Evolutionary conservation across 108 stramenopile genomes (phyloP).

Genomic region (Pseudonitzschia delicatissima): DNA sequence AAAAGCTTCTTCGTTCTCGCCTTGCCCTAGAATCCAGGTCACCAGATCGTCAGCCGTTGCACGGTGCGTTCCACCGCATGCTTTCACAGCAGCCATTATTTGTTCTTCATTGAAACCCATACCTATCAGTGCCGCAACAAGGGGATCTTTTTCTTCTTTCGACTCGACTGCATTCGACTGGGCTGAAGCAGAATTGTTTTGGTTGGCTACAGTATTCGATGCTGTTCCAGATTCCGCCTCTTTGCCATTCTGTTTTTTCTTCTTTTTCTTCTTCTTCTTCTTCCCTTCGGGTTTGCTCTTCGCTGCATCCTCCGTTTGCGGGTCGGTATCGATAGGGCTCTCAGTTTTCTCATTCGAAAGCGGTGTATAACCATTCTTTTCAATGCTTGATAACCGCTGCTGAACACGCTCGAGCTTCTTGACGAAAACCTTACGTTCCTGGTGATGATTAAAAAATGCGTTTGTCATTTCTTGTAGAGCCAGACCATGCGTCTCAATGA

Average conservation of each 20-base stretch:
- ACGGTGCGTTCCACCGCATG: conserved; percentile 71
- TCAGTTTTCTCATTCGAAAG: conserved; percentile 9
- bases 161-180: conserved; percentile 4
- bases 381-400: conserved; percentile 48
- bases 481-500: conserved; percentile 53
- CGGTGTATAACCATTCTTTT: conserved; percentile 57
- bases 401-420: conserved; percentile 33
- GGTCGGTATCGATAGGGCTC: not conserved
- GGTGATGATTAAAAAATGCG: conserved; percentile 30
- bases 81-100: conserved; percentile 59
- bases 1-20: conserved; percentile 18
- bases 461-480: conserved; percentile 55
- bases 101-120: conserved; percentile 81
- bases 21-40: conserved; percentile 72
- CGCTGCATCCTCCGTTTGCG: not conserved
- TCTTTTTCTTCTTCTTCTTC: conserved; percentile 40
- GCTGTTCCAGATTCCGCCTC: not conserved
- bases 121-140: conserved; percentile 63
- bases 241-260: conserved; percentile 28
- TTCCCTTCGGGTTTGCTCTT: not conserved
- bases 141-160: conserved; percentile 51
- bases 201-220: not conserved
- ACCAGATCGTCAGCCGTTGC: conserved; percentile 82
- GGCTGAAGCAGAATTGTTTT: conserved; percentile 2
- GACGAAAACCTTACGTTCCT: conserved; percentile 39